Evolutionary conservation across 176 grass and related monocot species (phyloP).

Genomic region (Hordeum marinum): DNA sequence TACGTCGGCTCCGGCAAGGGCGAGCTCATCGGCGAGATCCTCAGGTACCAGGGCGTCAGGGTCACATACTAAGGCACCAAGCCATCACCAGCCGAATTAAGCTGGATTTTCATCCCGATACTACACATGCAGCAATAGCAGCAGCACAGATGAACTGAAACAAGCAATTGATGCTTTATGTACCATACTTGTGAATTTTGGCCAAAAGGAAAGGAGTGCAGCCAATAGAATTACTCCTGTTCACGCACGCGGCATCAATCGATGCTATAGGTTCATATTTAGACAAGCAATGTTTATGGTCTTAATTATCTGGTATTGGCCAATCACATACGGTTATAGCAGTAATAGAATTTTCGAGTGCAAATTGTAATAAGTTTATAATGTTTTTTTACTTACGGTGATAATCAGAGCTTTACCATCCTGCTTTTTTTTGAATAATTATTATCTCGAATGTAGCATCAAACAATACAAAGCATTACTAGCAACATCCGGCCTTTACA

Average conservation of each 20-base stretch:
- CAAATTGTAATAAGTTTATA: not conserved
- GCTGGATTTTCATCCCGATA: not conserved
- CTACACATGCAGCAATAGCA: not conserved
- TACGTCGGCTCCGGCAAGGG: conserved; percentile 94
- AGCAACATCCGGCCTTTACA: no score
- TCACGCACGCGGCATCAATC: not conserved
- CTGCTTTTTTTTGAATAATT: no score
- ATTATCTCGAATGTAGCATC: no score
- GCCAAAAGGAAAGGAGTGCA: not conserved
- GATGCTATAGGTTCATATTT: not conserved
- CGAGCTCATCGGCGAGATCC: conserved; percentile 94
- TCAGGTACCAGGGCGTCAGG: conserved; percentile 78
- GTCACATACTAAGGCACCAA: conserved; percentile 44
- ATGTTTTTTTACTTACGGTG: not conserved
- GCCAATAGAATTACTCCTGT: not conserved
- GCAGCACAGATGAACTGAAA: no score
- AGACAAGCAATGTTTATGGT: no score
- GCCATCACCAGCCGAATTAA: no score
- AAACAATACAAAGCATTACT: no score
- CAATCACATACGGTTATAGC: not conserved
- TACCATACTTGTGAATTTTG: not conserved
- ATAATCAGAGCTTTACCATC: not conserved
- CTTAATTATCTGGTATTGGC: not conserved
- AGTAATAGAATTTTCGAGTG: conserved; percentile 25
- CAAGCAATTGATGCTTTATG: not conserved